These are phyloP conservation scores for Glonium stellatum DNA, from an alignment of 495 filamentous ascomycete species.

Conservation along the genomic window DNA sequence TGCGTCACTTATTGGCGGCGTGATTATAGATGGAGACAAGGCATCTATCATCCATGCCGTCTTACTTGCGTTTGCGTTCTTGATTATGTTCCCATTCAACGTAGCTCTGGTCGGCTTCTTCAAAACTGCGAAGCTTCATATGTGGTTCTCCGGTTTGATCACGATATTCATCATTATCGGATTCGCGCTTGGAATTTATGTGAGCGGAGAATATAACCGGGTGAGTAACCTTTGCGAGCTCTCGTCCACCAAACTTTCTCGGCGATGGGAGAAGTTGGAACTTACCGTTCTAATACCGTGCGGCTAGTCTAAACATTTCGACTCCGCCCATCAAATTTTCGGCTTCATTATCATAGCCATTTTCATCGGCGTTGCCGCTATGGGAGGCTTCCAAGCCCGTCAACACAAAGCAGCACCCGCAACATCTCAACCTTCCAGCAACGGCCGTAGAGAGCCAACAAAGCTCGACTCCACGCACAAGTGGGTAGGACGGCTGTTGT, in stretches of 20 bases:
- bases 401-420: background rate
- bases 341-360: constrained; percentile 9
- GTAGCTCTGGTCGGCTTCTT: constrained; percentile 24
- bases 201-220: constrained; percentile 22
- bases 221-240: constrained; percentile 9
- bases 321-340: constrained; percentile 16
- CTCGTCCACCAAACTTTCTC: background rate
- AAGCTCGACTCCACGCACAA: background rate
- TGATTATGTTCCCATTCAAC: constrained; percentile 27
- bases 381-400: constrained; percentile 5
- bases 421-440: background rate
- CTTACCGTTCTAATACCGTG: background rate
- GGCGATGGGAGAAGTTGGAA: background rate
- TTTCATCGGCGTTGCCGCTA: background rate
- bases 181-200: constrained; percentile 22
- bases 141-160: constrained; percentile 15
- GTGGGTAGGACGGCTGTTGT: background rate
- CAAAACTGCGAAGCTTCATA: constrained; percentile 19
- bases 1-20: constrained; percentile 11
- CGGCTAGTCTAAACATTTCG: constrained; percentile 9
- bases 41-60: constrained; percentile 25
- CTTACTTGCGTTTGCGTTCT: constrained; percentile 22
- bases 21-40: constrained; percentile 17
- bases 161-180: constrained; percentile 20
- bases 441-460: background rate